These are phyloP conservation scores for Elongisporangium undulatum DNA, from an alignment of 352 stramenopile species.

Conservation along the genomic window DNA sequence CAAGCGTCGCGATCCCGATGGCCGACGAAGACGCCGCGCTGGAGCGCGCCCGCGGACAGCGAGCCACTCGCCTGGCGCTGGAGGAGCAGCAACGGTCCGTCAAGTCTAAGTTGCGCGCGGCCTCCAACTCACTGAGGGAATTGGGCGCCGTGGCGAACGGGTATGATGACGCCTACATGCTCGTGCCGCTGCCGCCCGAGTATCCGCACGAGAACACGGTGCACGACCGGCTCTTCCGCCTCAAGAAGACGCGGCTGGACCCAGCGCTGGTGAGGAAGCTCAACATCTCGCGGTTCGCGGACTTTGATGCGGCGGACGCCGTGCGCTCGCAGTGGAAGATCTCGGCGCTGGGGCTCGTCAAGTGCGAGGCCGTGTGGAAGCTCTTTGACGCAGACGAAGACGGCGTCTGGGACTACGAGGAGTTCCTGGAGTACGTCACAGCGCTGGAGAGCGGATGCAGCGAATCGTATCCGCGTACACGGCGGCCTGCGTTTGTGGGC, in stretches of 20 bases:
- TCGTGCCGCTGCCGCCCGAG: conserved; percentile 25
- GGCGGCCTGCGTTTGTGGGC: conserved; percentile 20
- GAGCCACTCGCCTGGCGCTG: conserved; percentile 25
- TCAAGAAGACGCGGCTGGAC: conserved; percentile 11
- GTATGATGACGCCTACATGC: conserved; percentile 48
- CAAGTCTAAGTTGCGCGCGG: conserved; percentile 25
- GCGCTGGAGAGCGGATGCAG: conserved; percentile 17
- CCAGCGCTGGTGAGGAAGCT: conserved; percentile 11
- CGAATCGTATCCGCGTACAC: not conserved
- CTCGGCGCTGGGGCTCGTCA: conserved; percentile 33
- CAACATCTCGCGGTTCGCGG: conserved; percentile 22
- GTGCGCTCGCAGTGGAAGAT: conserved; percentile 29
- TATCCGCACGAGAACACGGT: conserved; percentile 8
- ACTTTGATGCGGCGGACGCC: conserved; percentile 39
- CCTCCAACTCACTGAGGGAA: conserved; percentile 38
- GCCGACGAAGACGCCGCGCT: conserved; percentile 9
- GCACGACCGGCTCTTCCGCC: conserved; percentile 27
- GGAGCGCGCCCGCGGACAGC: conserved; percentile 1
- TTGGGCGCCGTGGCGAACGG: conserved; percentile 42
- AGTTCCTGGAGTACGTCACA: conserved; percentile 61
- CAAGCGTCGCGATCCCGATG: conserved; percentile 9
- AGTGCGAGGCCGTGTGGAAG: conserved; percentile 45
- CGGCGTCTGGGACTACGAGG: conserved; percentile 40
- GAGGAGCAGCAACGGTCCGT: conserved; percentile 33
- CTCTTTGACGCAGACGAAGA: conserved; percentile 55